A percentile compares a stretch with the other conserved stretches of the same genome.
Conservation (phyloP, 176 grass and related monocot species). For the Dendrocalamus sinicus region DNA sequence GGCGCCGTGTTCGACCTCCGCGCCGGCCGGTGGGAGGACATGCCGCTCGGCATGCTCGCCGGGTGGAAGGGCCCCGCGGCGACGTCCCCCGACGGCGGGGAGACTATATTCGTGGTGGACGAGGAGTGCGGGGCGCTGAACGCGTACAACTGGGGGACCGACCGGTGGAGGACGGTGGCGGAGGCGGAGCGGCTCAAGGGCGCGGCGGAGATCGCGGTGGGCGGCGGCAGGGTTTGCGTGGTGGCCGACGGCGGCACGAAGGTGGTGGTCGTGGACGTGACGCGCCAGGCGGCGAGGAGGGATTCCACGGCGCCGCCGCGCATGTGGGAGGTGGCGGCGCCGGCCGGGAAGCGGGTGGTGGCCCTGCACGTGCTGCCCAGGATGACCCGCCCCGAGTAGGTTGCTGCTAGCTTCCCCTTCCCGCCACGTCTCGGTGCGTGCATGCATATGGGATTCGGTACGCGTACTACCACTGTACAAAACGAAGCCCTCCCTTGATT, state of each 20-base stretch:
- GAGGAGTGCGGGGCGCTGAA: constrained; percentile 54
- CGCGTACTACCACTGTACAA: constrained; percentile 26
- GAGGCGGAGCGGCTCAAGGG: constrained; percentile 58
- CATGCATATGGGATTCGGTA: constrained; percentile 2
- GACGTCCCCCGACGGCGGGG: not conserved
- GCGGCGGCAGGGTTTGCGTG: constrained; percentile 60
- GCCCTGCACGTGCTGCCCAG: constrained; percentile 78
- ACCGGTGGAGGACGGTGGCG: constrained; percentile 57
- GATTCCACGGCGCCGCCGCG: not conserved
- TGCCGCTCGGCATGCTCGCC: constrained; percentile 77
- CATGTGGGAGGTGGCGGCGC: constrained; percentile 72
- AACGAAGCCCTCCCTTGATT: not conserved
- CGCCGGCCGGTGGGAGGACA: constrained; percentile 64
- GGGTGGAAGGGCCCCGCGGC: constrained; percentile 73
- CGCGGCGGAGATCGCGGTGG: constrained; percentile 59
- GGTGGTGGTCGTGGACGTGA: constrained; percentile 63
- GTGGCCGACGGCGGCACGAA: constrained; percentile 38
- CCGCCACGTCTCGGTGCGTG: constrained; percentile 26
- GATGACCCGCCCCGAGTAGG: constrained; percentile 55
- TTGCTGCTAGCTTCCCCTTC: not conserved
- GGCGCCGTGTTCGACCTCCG: constrained; percentile 67
- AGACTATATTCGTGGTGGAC: constrained; percentile 63
- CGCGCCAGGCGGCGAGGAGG: not conserved
- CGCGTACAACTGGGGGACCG: constrained; percentile 62
- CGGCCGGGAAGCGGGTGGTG: constrained; percentile 64